Base-by-base conservation (phyloP, 2,329 filamentous ascomycete genomes). In the Trichoderma sp. region DNA sequence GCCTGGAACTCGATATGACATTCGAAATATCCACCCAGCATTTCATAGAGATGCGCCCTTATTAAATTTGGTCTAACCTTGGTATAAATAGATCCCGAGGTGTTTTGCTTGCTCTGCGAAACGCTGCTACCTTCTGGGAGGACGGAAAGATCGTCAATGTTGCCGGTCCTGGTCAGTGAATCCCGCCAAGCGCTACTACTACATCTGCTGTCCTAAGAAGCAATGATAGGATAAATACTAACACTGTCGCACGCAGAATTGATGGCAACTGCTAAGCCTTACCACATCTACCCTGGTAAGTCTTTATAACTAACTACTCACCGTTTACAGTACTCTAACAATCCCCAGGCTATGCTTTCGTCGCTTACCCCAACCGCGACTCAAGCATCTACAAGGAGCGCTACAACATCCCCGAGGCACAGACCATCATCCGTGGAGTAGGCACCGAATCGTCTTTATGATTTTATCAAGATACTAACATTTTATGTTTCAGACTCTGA, bases 351-450 rank as follows among this genome's bases (percentile, higher is more conserved):
- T 98, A 91, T 81, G 91, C 92, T 66, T 95, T 97, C 77, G 94
- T 98, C 76, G 94, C 92, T 56, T 98, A 98, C 84, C 92, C 93
- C 72, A 98, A 98, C 89, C 88, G 95, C 77, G 95, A 98, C 84
- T 95, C 91, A 24, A 96, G 93, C 18, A 87, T 89, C 9, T 98
- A 96, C 89, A 91, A 90, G 80, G 91, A 97, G 86, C 90, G 93
- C 74, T 98, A 98, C 88, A 84, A 89, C 82, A 98, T 98, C 79
- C 94, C 95, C 66, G 95, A 98, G 85, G 94, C 93, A 15, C 92
- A 97, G 83, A 97, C 93, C 66, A 89, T 98, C 78, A 86, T 97
- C 80, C 89, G 94, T 66, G 66, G 66, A 39, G 62, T 65, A 65
- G n/a, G 62, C 3, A 32, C 4, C 12, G 1, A 12, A n/a, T 6